Evolutionary conservation across 345 rosid species (phyloP), one percentile per base, ranked within the genome.

Genomic region (Clausena lansium): DNA sequence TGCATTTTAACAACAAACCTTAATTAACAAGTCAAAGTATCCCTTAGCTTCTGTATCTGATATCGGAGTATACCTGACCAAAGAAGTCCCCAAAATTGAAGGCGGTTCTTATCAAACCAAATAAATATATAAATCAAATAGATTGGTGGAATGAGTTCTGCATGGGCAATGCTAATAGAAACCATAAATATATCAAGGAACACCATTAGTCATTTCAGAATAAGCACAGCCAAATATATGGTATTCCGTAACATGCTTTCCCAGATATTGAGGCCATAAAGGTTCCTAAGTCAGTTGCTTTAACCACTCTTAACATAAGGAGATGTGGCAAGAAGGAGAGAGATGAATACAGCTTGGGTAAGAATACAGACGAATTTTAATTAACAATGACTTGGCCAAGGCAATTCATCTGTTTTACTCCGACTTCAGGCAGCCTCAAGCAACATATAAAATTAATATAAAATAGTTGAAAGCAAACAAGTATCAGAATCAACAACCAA

Each of bases 41-140:
- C 98, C 98, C 85, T 92, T 92, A 38, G 95, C 82, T 75, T 93
- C 94, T 74, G 98, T 90, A 70, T 93, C 98, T 67, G 98, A 95
- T 81, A 95, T 92, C 76, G 98, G 98, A 80, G 98, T 95, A 80
- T 95, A 95, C 77, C 98, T 95, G 90, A 60, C 68, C 25, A 69
- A 14, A 45, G 69, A 84, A 75, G 55, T 68, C 7, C 67, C 78
- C 72, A 54, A 25, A 73, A 41, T 66, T 69, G 28, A 57, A 66
- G 30, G 45, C 54, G 30, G 28, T 22, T 28, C 74, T 58, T 39
- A 77, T 61, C 7, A 33, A 17, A 8, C 41, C 38, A 35, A 45
- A 9, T n/a, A 41, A 10, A 22, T 9, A 38, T 11, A 62, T n/a
- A 35, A 47, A 27, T 7, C 50, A 45, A 13, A 45, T 3, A 45